Percentiles rank a stretch among this genome's conserved stretches.
These are phyloP conservation scores for Diaporthe sp. DNA, from an alignment of 2,329 filamentous ascomycete species.

Conservation along the genomic window DNA sequence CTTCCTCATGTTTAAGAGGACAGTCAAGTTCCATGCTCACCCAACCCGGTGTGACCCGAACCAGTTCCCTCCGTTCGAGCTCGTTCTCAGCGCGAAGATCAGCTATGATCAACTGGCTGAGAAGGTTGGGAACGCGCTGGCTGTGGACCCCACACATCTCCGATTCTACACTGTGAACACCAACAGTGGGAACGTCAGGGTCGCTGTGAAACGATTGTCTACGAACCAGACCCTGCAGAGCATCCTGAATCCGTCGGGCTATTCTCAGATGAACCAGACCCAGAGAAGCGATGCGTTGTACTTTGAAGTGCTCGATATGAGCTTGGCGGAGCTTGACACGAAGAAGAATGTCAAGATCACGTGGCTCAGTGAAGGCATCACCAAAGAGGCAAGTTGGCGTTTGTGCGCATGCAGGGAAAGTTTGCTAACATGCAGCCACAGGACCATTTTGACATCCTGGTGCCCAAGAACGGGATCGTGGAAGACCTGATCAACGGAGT, in stretches of 20 bases:
- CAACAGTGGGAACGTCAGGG: constrained; percentile 82
- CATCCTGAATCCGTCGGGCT: constrained; percentile 83
- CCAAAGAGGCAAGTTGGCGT: constrained; percentile 81
- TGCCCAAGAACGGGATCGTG: constrained; percentile 87
- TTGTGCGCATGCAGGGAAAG: constrained; percentile 33
- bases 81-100: constrained; percentile 89
- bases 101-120: constrained; percentile 89
- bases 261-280: constrained; percentile 76
- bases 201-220: constrained; percentile 78
- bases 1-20: constrained; percentile 87
- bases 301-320: constrained; percentile 96
- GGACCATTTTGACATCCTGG: constrained; percentile 86
- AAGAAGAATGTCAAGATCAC: constrained; percentile 89
- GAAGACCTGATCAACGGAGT: constrained; percentile 83
- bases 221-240: constrained; percentile 79
- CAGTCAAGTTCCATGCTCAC: constrained; percentile 82
- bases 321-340: constrained; percentile 90
- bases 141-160: constrained; percentile 86
- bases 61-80: constrained; percentile 76
- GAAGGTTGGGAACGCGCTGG: constrained; percentile 84
- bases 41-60: constrained; percentile 67
- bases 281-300: constrained; percentile 85
- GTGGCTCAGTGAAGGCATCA: constrained; percentile 90
- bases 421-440: constrained; percentile 53
- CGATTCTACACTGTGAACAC: constrained; percentile 91